Evolutionary conservation across 345 rosid species (phyloP).

Genomic region (Arabidopsis arenosa): DNA sequence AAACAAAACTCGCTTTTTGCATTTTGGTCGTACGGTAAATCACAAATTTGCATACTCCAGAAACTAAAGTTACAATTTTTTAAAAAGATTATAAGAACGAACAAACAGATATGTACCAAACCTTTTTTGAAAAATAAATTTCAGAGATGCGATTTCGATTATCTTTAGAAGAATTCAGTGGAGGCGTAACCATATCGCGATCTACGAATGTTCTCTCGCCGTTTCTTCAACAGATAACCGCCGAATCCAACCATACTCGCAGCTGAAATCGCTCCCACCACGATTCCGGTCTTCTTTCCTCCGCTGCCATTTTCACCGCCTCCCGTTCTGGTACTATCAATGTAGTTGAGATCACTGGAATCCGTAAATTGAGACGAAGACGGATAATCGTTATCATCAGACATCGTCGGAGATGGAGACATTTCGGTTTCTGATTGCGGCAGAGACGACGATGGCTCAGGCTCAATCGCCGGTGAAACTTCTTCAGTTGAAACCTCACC

Average conservation of each 20-base stretch:
- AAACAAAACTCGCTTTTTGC: constrained; percentile 7
- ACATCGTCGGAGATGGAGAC: constrained; percentile 31
- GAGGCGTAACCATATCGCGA: constrained; percentile 58
- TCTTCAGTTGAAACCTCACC: not conserved
- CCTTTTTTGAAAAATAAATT: not conserved
- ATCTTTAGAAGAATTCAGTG: constrained; percentile 56
- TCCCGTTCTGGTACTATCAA: constrained; percentile 23
- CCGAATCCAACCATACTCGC: constrained; percentile 58
- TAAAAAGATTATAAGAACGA: too few species aligned
- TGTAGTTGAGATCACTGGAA: constrained; percentile 47
- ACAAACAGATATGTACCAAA: too few species aligned
- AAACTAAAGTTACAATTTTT: too few species aligned
- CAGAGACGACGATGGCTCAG: constrained; percentile 6
- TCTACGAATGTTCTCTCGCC: constrained; percentile 68
- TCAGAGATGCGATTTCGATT: not conserved
- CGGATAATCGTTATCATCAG: not conserved
- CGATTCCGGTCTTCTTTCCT: constrained; percentile 71
- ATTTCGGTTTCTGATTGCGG: constrained; percentile 1
- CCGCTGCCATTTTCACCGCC: constrained; percentile 31
- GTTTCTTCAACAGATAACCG: constrained; percentile 64
- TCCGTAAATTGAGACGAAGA: constrained; percentile 48
- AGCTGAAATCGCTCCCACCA: constrained; percentile 54
- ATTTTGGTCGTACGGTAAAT: not conserved
- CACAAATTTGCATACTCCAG: not conserved
- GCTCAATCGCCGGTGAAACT: constrained; percentile 19